A percentile compares a stretch with the other conserved stretches of the same genome.
Conservation (phyloP, 345 rosid species). For the Rhodamnia rubescens region DNA sequence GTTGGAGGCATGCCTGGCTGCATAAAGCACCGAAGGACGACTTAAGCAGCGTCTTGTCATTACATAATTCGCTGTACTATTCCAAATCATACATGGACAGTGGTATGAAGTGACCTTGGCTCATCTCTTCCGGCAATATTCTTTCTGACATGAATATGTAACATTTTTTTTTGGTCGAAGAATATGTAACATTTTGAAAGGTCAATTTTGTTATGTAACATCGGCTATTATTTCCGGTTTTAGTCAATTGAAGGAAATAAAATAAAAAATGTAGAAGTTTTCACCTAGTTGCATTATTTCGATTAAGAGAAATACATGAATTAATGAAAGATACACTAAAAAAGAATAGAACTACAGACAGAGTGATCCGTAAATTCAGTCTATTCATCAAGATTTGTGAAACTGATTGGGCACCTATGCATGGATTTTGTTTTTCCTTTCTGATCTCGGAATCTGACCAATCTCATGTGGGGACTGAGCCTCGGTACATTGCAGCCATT, state of each 20-base stretch:
- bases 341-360: neutral
- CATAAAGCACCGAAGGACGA: constrained; percentile 28
- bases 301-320: too few relatives aligned
- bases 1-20: neutral
- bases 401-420: too few relatives aligned
- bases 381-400: neutral
- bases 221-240: neutral
- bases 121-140: neutral
- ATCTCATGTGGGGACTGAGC: neutral
- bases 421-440: too few relatives aligned
- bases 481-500: neutral
- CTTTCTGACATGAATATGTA: neutral
- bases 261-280: neutral
- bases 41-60: constrained; percentile 38
- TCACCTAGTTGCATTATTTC: neutral
- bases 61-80: constrained; percentile 23
- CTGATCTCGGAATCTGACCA: neutral
- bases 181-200: neutral
- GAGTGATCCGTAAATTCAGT: neutral
- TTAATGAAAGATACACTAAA: neutral
- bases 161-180: too few relatives aligned
- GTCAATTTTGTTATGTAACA: constrained; percentile 10
- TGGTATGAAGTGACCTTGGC: neutral
- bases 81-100: constrained; percentile 16
- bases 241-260: neutral